Evolutionary conservation across 805 yeast genomes (phyloP), one percentile per base, ranked within the genome.

Genomic region (Yarrowia sp.): DNA sequence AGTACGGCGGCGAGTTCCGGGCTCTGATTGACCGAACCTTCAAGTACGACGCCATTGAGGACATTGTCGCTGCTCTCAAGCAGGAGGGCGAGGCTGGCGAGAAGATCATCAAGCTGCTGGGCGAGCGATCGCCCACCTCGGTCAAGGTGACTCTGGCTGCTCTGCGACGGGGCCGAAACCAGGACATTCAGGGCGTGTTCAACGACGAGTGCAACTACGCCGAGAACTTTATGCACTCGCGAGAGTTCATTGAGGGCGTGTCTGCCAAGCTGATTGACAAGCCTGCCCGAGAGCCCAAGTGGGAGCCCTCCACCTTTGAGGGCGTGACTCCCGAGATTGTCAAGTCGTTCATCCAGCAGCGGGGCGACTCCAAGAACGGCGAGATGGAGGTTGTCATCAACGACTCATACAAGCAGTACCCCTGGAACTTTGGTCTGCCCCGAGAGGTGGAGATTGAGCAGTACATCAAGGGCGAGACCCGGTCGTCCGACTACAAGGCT

Each of bases 391-490:
- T 63, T 68, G 76, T 65, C 43, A 64, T 75, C 44, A 73, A 75
- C 32, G 72, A 72, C 46, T 82, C 79, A 76, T 83, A 79, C 77
- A 73, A 71, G 35, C 76, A 80, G 67, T 82, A 83, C 71, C 91
- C 92, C 38, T 83, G 79, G 77, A 77, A 83, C 71, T 88, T 85
- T 81, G 97, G 96, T 32, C 80, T 95, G 69, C 98, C 98, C 61
- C 79, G 84, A 12, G 90, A 89, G 75, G 67, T 73, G 38, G 88
- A 85, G 66, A 80, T 93, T 65, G 82, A 82, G 70, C 78, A 79
- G 59, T 90, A 82, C 74, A 84, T 92, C 64, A 83, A 84, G 32
- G 96, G 96, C 19, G 81, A 81, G 65, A 90, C 85, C 73, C 85
- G 85, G 24, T 76, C 85, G n/a, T 80, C 82, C 67, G 81, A 86